These are phyloP conservation scores for Darksidea phi DNA, from an alignment of 495 filamentous ascomycete genomes.

Conservation along the genomic window DNA sequence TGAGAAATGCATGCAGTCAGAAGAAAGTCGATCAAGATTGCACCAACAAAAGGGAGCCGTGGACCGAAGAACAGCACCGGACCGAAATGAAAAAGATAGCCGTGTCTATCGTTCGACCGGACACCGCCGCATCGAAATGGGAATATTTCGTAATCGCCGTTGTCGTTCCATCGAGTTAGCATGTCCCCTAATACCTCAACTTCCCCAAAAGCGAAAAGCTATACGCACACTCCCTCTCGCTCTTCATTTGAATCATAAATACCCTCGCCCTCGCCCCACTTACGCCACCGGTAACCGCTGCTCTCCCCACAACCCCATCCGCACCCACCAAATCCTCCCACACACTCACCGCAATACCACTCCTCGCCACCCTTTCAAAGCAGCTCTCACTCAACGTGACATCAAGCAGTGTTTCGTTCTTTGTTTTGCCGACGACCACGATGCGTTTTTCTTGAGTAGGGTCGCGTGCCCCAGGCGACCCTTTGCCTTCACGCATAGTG, in stretches of 20 bases:
- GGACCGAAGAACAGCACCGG: not conserved
- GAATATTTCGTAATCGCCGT: not conserved
- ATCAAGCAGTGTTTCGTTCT: slow-evolving; percentile 70
- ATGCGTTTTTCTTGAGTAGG: slow-evolving; percentile 72
- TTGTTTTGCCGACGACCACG: slow-evolving; percentile 67
- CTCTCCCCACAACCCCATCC: slow-evolving; percentile 64
- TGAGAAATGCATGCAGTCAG: not conserved
- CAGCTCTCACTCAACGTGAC: slow-evolving; percentile 77
- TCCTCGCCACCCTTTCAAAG: slow-evolving; percentile 78
- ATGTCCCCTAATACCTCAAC: slow-evolving; percentile 33
- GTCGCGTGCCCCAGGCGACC: slow-evolving; percentile 34
- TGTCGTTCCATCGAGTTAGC: not conserved
- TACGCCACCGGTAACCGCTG: slow-evolving; percentile 69
- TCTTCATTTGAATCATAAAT: slow-evolving; percentile 67
- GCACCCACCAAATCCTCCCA: slow-evolving; percentile 76
- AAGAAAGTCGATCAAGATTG: not conserved
- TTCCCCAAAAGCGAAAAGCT: slow-evolving; percentile 40
- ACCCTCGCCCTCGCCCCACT: slow-evolving; percentile 64
- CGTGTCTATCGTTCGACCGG: not conserved
- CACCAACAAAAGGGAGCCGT: no score
- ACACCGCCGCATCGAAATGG: not conserved
- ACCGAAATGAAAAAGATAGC: not conserved
- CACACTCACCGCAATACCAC: slow-evolving; percentile 82
- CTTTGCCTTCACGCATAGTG: slow-evolving; percentile 37
- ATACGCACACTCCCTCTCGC: slow-evolving; percentile 36